phyloP scores from a whole-genome alignment of 768 basidiomycete genomes.

The Filobasidium floriforme region DNA sequence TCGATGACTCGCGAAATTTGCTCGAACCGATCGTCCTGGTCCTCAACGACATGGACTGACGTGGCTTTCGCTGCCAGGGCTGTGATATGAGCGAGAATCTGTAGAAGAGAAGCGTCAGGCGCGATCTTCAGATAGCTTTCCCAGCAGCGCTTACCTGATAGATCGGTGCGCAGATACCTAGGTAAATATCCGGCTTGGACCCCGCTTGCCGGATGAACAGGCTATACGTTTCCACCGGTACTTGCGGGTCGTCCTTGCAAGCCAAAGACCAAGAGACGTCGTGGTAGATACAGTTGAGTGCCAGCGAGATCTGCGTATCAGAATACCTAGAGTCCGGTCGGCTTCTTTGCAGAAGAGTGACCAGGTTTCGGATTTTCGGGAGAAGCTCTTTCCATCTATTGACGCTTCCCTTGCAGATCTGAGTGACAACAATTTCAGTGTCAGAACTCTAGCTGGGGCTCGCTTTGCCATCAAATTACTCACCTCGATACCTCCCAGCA shows the following conservation, averaged over 20 bases:
- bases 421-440: neutral
- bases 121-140: neutral
- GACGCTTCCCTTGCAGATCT: constrained; percentile 19
- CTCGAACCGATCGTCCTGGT: constrained; percentile 7
- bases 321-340: neutral
- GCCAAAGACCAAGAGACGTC: constrained; percentile 15
- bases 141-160: constrained; percentile 11
- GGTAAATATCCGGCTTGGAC: constrained; percentile 14
- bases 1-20: constrained; percentile 1
- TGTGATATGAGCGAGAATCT: constrained; percentile 14
- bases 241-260: constrained; percentile 11
- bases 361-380: constrained; percentile 17
- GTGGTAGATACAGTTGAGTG: constrained; percentile 17
- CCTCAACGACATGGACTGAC: neutral
- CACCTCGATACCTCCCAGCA: constrained; percentile 20
- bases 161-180: constrained; percentile 14
- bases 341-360: neutral
- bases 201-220: constrained; percentile 11
- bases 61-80: constrained; percentile 7
- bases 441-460: neutral
- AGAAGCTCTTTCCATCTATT: constrained; percentile 15
- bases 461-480: neutral
- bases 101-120: neutral
- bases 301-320: constrained; percentile 12
- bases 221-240: constrained; percentile 12